phyloP scores from a whole-genome alignment of 768 basidiomycete species.

The Leccinum ochraceum region DNA sequence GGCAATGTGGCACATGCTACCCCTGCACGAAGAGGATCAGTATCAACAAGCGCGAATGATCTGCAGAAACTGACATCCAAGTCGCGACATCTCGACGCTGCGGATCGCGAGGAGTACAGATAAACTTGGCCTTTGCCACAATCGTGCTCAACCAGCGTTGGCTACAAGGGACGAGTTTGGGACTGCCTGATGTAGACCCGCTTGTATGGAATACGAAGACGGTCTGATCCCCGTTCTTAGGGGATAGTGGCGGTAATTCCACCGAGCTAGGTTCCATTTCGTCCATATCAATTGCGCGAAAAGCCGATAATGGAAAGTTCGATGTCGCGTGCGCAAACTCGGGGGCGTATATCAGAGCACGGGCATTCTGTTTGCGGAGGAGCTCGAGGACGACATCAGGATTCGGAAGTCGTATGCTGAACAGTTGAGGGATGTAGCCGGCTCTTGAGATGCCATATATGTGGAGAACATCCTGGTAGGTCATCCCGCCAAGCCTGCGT shows the following conservation, averaged over 20 bases:
- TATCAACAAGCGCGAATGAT: conserved; percentile 20
- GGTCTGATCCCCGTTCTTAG: conserved; percentile 40
- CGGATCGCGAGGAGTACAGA: conserved; percentile 48
- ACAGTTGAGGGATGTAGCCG: conserved; percentile 75
- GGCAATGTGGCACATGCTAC: conserved; percentile 82
- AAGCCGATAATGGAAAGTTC: conserved; percentile 49
- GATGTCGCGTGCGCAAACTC: conserved; percentile 49
- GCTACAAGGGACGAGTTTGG: conserved; percentile 74
- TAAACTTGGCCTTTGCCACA: conserved; percentile 57
- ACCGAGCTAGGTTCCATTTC: conserved; percentile 38
- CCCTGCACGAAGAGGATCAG: conserved; percentile 51
- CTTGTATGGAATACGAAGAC: conserved; percentile 79
- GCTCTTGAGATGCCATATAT: conserved; percentile 77
- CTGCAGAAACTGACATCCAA: conserved; percentile 60
- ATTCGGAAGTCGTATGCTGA: conserved; percentile 76
- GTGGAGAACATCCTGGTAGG: conserved; percentile 68
- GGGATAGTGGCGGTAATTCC: conserved; percentile 46
- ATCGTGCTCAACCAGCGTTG: conserved; percentile 66
- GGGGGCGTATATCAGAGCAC: conserved; percentile 64
- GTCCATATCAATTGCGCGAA: conserved; percentile 45
- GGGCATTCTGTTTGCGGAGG: conserved; percentile 58
- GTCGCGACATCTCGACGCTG: conserved; percentile 66
- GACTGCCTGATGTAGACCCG: conserved; percentile 82
- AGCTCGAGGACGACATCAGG: conserved; percentile 71
- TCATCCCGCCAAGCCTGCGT: conserved; percentile 69